phyloP scores from a whole-genome alignment of 768 basidiomycete species.

The Leccinum longicurvipes region DNA sequence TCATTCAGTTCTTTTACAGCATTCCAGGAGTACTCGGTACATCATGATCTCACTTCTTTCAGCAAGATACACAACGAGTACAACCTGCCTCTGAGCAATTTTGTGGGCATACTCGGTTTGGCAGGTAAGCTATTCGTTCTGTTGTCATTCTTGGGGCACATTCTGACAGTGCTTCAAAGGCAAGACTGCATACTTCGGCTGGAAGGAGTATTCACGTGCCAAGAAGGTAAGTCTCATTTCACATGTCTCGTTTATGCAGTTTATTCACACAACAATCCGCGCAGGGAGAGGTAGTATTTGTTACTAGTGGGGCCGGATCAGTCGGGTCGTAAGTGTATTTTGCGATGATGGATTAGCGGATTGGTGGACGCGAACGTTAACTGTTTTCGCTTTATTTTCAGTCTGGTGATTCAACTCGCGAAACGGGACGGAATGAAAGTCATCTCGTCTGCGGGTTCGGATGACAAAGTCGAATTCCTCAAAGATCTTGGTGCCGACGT shows the following conservation, averaged over 20 bases:
- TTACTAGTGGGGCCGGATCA: conserved; percentile 40
- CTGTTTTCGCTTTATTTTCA: no score
- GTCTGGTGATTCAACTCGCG: conserved; percentile 46
- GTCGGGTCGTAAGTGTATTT: conserved; percentile 55
- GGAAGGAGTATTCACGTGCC: conserved; percentile 32
- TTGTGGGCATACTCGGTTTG: conserved; percentile 28
- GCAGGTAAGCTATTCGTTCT: not conserved
- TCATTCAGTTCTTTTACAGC: not conserved
- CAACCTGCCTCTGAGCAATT: conserved; percentile 24
- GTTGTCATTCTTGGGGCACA: conserved; percentile 10
- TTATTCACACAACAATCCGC: not conserved
- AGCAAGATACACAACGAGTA: conserved; percentile 22
- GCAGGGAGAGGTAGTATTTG: conserved; percentile 47
- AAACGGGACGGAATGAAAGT: conserved; percentile 52
- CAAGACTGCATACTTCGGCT: conserved; percentile 26
- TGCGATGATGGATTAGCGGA: not conserved
- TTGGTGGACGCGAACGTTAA: not conserved
- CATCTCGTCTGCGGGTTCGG: conserved; percentile 63
- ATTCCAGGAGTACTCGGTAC: conserved; percentile 6
- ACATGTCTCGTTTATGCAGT: not conserved
- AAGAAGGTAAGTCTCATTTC: conserved; percentile 40
- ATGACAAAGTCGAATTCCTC: conserved; percentile 63
- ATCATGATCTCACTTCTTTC: not conserved
- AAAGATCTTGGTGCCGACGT: conserved; percentile 58
- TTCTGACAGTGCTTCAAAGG: conserved; percentile 9